Percentiles rank a stretch among this genome's conserved stretches.
phyloP scores from a whole-genome alignment of 192 early-diverging fungal genomes.

The Backusella circina region DNA sequence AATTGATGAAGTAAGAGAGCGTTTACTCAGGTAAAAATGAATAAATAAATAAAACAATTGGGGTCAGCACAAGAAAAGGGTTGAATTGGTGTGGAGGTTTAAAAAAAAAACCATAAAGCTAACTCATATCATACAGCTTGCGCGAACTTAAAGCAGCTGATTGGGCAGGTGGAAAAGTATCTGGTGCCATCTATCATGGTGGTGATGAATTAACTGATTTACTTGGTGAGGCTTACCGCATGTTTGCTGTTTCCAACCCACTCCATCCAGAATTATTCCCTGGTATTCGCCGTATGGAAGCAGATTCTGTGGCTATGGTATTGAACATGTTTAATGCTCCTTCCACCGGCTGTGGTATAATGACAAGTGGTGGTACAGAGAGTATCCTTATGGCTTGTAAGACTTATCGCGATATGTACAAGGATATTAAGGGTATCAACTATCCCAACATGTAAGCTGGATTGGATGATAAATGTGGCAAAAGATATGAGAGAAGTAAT shows the following conservation, averaged over 20 bases:
- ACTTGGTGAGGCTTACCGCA: constrained; percentile 73
- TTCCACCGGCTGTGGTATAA: constrained; percentile 69
- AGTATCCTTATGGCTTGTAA: constrained; percentile 94
- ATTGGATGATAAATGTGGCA: neutral
- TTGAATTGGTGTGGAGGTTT: neutral
- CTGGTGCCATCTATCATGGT: constrained; percentile 92
- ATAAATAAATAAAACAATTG: neutral
- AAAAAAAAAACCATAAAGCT: constrained; percentile 19
- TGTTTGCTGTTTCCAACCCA: constrained; percentile 84
- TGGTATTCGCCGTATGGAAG: constrained; percentile 92
- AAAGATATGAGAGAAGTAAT: neutral
- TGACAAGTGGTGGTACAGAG: constrained; percentile 95
- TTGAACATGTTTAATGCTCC: constrained; percentile 81
- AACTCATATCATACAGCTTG: constrained; percentile 40
- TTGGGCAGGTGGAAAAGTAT: constrained; percentile 85
- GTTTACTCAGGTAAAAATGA: constrained; percentile 57
- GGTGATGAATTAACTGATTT: constrained; percentile 76
- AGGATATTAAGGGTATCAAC: constrained; percentile 71
- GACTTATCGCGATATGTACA: constrained; percentile 87
- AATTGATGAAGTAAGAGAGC: constrained; percentile 54
- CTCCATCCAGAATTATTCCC: constrained; percentile 96
- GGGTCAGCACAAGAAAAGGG: neutral
- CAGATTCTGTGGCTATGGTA: constrained; percentile 93
- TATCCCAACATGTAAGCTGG: constrained; percentile 84
- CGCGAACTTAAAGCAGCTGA: constrained; percentile 60